Base-by-base conservation (phyloP, 805 yeast genomes). In the Ogataea pilisensis region DNA sequence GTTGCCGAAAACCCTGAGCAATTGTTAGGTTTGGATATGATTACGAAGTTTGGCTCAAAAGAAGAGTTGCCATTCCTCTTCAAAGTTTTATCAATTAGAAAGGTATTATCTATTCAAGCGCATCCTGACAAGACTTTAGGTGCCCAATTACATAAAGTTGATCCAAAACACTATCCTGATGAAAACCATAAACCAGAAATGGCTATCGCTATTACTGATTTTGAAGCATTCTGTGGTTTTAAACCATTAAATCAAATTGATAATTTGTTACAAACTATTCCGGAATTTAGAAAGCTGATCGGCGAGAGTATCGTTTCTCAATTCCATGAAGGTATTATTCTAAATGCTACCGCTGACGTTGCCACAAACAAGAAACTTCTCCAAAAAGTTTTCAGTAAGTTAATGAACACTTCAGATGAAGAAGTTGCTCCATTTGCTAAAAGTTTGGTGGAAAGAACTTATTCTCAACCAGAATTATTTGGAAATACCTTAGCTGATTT, bases 121-220 rank as follows among this genome's bases (percentile, higher is more conserved):
- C 99, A 93, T 61, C 99, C 99, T 22, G 97, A 93, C 68, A 93
- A 93, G 69, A 62, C 72, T 12, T 72, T 93, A 43, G 99, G 85
- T 29, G 78, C 74, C 35, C 77, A 78, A 48, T 73, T 93, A 55
- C 95, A 85, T 58, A 74, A 75, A 14, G 66, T 72, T 22, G 98
- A 93, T 67, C 98, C 99, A 42, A 79, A 80, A 56, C 85, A 93
- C 68, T 93, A 93, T 63, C 98, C 98, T 3, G 99, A 93, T 68
- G 95, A 83, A 63, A 93, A 93, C 70, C 99, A 93, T 68, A 93
- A 93, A 71, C 99, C 99, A n/a, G 99, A 93, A 66, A 93, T 93
- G 99, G 98, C 99, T 37, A 79, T 93, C 58, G 99, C 99, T 8
- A 81, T 93, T 39, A 90, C 98, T 18, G 86, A 79, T 45, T 93